phyloP scores from a whole-genome alignment of 495 filamentous ascomycete genomes.

The Rhizodiscina lignyota region DNA sequence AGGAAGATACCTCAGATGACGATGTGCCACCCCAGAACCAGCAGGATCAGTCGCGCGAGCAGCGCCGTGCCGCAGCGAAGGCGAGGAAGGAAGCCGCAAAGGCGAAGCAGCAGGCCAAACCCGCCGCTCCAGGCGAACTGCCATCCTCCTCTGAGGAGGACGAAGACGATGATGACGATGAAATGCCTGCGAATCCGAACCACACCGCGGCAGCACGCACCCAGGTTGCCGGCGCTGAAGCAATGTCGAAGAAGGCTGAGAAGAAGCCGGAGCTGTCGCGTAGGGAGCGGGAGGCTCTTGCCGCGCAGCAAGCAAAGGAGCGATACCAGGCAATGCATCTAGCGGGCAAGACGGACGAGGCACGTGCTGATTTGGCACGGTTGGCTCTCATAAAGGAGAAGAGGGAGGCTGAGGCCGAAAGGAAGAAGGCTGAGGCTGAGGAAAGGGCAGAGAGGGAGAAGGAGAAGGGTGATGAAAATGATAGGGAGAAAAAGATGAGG shows the following conservation, averaged over 20 bases:
- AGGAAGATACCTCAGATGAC: constrained; percentile 23
- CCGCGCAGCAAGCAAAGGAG: constrained; percentile 79
- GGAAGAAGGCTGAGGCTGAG: constrained; percentile 48
- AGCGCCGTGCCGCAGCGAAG: constrained; percentile 76
- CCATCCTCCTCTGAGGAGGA: constrained; percentile 55
- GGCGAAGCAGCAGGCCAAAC: constrained; percentile 42
- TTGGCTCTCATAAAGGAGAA: constrained; percentile 66
- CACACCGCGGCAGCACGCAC: constrained; percentile 56
- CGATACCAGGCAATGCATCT: constrained; percentile 86
- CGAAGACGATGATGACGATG: constrained; percentile 35
- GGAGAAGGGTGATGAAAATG: constrained; percentile 23
- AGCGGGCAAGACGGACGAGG: constrained; percentile 94
- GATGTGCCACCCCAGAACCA: constrained; percentile 14
- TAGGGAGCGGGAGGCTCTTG: constrained; percentile 73
- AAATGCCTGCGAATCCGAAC: constrained; percentile 77
- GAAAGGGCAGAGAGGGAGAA: constrained; percentile 24
- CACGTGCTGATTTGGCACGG: constrained; percentile 77
- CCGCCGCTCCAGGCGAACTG: constrained; percentile 66
- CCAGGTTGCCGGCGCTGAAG: constrained; percentile 35
- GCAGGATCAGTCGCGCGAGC: constrained; percentile 57
- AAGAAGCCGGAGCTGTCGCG: constrained; percentile 47
- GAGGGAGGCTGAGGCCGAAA: constrained; percentile 66
- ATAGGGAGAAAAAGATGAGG: constrained; percentile 18
- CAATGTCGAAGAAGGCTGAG: constrained; percentile 27
- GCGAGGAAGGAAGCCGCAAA: constrained; percentile 81